Conservation (phyloP, 768 basidiomycete genomes). For the Lactarius trivialis region DNA sequence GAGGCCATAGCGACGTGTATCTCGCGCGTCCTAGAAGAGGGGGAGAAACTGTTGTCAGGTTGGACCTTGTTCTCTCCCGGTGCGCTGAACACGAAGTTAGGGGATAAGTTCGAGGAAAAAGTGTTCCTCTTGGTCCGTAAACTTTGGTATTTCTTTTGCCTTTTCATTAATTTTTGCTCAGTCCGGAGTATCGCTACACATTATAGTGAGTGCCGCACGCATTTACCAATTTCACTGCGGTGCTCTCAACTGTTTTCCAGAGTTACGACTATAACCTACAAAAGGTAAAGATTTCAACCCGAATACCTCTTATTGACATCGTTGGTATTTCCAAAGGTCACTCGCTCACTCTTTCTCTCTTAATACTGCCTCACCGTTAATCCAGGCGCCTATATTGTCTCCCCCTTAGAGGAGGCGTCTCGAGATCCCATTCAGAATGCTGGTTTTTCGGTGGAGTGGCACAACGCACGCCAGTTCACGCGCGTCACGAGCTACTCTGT, state of each 20-base stretch:
- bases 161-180: constrained; percentile 17
- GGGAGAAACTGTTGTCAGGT: constrained; percentile 63
- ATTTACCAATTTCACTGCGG: not conserved
- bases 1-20: constrained; percentile 91
- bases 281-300: constrained; percentile 85
- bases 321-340: constrained; percentile 70
- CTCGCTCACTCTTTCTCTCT: constrained; percentile 6
- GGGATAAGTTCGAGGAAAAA: constrained; percentile 91
- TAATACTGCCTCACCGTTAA: not conserved
- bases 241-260: constrained; percentile 33
- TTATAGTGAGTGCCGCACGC: constrained; percentile 51
- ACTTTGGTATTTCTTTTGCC: constrained; percentile 25
- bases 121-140: constrained; percentile 73
- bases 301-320: constrained; percentile 82
- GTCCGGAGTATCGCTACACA: constrained; percentile 55
- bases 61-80: constrained; percentile 92
- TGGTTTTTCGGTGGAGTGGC: constrained; percentile 82
- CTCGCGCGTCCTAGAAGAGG: constrained; percentile 38
- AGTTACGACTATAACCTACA: constrained; percentile 91
- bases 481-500: constrained; percentile 83
- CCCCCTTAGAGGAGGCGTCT: constrained; percentile 87
- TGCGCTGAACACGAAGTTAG: constrained; percentile 60
- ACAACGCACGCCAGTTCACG: constrained; percentile 61
- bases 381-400: constrained; percentile 90
- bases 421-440: constrained; percentile 84